Base-by-base conservation (phyloP, 306 rosid genomes). In the peach (Prunus persica) region DNA sequence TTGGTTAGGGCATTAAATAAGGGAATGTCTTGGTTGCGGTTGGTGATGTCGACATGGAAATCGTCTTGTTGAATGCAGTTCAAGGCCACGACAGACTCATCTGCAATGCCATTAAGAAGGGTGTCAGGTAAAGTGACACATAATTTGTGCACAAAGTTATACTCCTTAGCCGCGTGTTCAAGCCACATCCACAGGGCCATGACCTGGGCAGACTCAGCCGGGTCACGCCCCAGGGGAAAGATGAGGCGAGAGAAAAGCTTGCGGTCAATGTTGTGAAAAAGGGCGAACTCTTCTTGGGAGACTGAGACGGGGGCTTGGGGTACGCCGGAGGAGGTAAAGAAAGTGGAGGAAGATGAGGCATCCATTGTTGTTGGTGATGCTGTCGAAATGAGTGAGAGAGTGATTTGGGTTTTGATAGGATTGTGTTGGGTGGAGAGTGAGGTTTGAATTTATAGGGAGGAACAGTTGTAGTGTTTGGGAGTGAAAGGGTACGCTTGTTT, bases 141-240 rank as follows among this genome's bases (percentile, higher is more conserved):
- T 1, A 27, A 22, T 45, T 80, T 86, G 28, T 67, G 5, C 0
- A 90, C 61, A 20, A 81, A 16, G 49, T 62, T 72, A 19, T 24
- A 65, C 28, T 85, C 75, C 3, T 55, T 61, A 5, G 65, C 72
- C 1, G 20, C 34, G 0, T 67, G 77, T 38, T 93, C 98, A 0
- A 89, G 73, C 95, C 97, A 93, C 65, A 93, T 32, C 81, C 92
- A 74, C 19, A 93, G 76, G 3, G 88, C 89, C 91, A 91, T 87
- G 20, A 91, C 77, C 1, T 80, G 86, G 0, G 78, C 73, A 2
- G 91, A 82, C 65, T 81, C 81, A 0, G 82, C 67, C 0, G 87
- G 76, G n/a, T 89, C 91, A 0, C 87, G 93, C 1, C 81, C 51
- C 0, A 91, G 81, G 12, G 9, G 19, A n/a, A 76, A 75, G 11